Evolutionary conservation across 1,284 basidiomycete species (phyloP), one percentile per base, ranked within the genome.

Genomic region (Coniophora puteana): DNA sequence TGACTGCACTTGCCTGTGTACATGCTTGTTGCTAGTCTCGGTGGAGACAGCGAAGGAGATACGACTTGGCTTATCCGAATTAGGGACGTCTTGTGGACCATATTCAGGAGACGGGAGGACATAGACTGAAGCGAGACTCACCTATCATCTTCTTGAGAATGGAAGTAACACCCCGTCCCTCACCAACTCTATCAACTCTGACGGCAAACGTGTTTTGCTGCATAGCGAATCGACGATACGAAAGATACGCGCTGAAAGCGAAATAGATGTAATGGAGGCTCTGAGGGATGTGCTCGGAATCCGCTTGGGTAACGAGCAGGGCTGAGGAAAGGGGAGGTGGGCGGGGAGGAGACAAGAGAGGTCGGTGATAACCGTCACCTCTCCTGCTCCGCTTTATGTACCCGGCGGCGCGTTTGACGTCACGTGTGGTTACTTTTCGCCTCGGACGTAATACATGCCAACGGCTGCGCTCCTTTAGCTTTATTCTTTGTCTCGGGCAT

Each of bases 131-230:
- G n/a, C n/a, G n/a, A n/a, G n/a, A n/a, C n/a, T n/a, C n/a, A n/a
- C n/a, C n/a, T n/a, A n/a, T n/a, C n/a, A n/a, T n/a, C n/a, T n/a
- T n/a, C n/a, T n/a, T n/a, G 8, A 24, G 39, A 32, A 39, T 18
- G 34, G 7, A 41, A 24, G 23, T 8, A 35, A 20, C 18, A 51
- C 63, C 31, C 73, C 68, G 45, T 61, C n/a, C 54, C 30, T 57
- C 56, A 38, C 68, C 55, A 29, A 73, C 59, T 45, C 70, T 70
- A 36, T 69, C 69, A 29, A 76, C 65, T 45, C 60, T 66, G 26
- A 75, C 66, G 10, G 68, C 51, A 46, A 64, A 61, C 49, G 53
- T 59, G 27, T 66, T 65, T 35, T 60, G 58, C 40, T 50, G 51
- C 48, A 62, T 62, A 27, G 24, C 24, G 29, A 24, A 39, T 20